Evolutionary conservation across 2,329 filamentous ascomycete genomes (phyloP), one percentile per base, ranked within the genome.

Genomic region (Zelopaecilomyces penicillatus): DNA sequence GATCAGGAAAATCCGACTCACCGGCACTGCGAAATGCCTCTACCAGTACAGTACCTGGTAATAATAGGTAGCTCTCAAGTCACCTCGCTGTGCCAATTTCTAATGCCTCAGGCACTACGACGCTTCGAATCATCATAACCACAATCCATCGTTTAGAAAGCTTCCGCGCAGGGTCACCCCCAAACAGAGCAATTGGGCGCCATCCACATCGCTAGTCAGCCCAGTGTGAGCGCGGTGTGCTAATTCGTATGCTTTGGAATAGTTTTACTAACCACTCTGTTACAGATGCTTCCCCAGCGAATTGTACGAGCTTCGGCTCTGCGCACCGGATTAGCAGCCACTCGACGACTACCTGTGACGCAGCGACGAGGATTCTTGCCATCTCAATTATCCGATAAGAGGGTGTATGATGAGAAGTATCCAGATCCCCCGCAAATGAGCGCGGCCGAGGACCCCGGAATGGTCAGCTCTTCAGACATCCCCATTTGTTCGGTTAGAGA

Each of bases 381-480:
- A n/a, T 60, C 66, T 11, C 65, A 68, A 10, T 64, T 73, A 51
- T 71, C 68, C 52, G 65, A 71, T 58, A 63, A 59, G 48, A 66
- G 67, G 50, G 54, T 69, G 42, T 54, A 74, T 41, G 73, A 80
- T 5, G 66, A 73, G 54, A 75, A 75, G 53, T 80, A 68, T 52
- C 70, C 74, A 48, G 69, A 72, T 39, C 66, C 66, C 9, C 67
- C 70, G 35, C 54, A 44, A 3, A 57, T 78, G 44, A 73, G 68
- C 47, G 79, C 83, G 30, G 71, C 76, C 42, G 75, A 83, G 59
- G 82, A 85, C 55, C 83, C 83, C 26, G 71, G 68, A 51, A 80
- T 81, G 80, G 82, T 83, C 56, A 65, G 76, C 70, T 32, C 31
- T 39, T 6, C 27, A 27, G 12, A 5, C 11, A 34, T 37, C 28